Evolutionary conservation across 805 yeast species (phyloP).

Genomic region (Candida nitratophila): DNA sequence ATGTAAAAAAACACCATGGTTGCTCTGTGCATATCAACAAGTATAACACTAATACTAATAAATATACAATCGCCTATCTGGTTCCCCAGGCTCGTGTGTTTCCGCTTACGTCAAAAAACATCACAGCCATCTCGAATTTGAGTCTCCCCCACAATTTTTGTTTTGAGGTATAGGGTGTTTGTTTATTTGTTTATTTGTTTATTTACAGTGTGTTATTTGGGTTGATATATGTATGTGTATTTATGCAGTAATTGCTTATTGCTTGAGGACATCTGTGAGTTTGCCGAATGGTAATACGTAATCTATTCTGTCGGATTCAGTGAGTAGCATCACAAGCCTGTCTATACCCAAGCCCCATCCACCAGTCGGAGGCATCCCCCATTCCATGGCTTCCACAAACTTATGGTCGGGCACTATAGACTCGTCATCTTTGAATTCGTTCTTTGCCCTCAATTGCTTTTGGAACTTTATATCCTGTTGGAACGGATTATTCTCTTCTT

Average conservation of each 20-base stretch:
- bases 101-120: too few species aligned
- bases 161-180: not conserved
- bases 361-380: slow-evolving; percentile 96
- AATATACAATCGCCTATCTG: too few species aligned
- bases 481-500: slow-evolving; percentile 88
- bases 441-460: slow-evolving; percentile 45
- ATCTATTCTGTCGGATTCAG: slow-evolving; percentile 60
- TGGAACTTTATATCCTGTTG: slow-evolving; percentile 59
- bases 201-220: not conserved
- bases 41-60: too few species aligned
- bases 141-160: not conserved
- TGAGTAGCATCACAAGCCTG: slow-evolving; percentile 72
- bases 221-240: too few species aligned
- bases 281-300: slow-evolving; percentile 72
- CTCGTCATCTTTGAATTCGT: slow-evolving; percentile 49
- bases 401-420: slow-evolving; percentile 62
- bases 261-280: slow-evolving; percentile 60
- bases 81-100: too few species aligned
- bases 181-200: too few species aligned
- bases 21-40: too few species aligned
- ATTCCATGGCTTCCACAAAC: slow-evolving; percentile 74
- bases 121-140: too few species aligned
- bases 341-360: slow-evolving; percentile 98
- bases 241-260: slow-evolving; percentile 25
- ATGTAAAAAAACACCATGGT: too few species aligned